Evolutionary conservation across 2,329 filamentous ascomycete genomes (phyloP).

Genomic region (Beauveria scarabaeidicola): DNA sequence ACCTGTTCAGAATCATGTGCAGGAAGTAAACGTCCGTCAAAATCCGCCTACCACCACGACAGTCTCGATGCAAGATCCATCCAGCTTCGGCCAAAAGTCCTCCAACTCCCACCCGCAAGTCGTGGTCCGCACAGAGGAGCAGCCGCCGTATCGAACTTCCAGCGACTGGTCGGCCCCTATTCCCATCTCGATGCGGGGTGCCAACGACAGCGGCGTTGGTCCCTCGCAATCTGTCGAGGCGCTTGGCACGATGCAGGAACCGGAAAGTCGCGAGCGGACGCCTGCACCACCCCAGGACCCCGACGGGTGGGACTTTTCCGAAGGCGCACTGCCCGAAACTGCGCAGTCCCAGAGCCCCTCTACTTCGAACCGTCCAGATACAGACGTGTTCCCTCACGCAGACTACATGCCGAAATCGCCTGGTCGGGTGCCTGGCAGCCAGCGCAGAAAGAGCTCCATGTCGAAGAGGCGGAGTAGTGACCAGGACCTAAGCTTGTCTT

Average conservation of each 20-base stretch:
- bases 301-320: slow-evolving; percentile 92
- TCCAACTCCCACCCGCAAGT: slow-evolving; percentile 37
- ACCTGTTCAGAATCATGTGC: slow-evolving; percentile 48
- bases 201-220: slow-evolving; percentile 26
- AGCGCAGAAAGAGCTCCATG: slow-evolving; percentile 74
- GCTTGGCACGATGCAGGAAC: slow-evolving; percentile 29
- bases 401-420: slow-evolving; percentile 77
- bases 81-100: slow-evolving; percentile 25
- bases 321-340: slow-evolving; percentile 57
- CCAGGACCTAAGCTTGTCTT: slow-evolving; percentile 45
- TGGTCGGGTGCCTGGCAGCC: slow-evolving; percentile 56
- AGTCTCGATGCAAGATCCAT: slow-evolving; percentile 38
- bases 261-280: slow-evolving; percentile 39
- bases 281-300: slow-evolving; percentile 38
- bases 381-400: slow-evolving; percentile 76
- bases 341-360: slow-evolving; percentile 37
- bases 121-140: slow-evolving; percentile 45
- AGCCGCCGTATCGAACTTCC: slow-evolving; percentile 31
- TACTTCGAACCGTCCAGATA: slow-evolving; percentile 63
- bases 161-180: slow-evolving; percentile 28
- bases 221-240: slow-evolving; percentile 33
- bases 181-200: slow-evolving; percentile 25
- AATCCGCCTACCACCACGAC: slow-evolving; percentile 52
- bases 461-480: slow-evolving; percentile 64
- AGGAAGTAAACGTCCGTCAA: slow-evolving; percentile 45